phyloP scores from a whole-genome alignment of 2,329 filamentous ascomycete species.

The Neurospora sp. region DNA sequence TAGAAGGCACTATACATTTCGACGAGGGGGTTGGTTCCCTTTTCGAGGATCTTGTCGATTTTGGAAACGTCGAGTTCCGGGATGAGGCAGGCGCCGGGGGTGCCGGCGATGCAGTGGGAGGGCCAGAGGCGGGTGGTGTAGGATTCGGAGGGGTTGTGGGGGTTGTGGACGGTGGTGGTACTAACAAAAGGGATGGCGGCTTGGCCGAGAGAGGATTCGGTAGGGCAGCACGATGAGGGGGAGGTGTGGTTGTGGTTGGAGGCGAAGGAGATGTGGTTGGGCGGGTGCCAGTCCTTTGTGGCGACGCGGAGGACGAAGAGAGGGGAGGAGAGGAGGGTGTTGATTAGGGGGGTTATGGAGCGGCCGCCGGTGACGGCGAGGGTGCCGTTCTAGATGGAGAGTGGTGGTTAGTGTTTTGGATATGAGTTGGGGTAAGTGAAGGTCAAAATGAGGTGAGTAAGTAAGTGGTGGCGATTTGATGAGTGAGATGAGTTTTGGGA shows the following conservation, averaged over 20 bases:
- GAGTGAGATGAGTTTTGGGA: not conserved
- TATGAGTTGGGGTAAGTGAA: not conserved
- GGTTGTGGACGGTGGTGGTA: conserved; percentile 55
- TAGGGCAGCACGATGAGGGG: not conserved
- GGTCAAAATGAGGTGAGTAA: not conserved
- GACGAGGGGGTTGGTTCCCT: conserved; percentile 63
- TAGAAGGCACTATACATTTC: conserved; percentile 96
- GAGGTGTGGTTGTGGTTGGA: conserved; percentile 49
- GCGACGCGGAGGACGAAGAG: conserved; percentile 67
- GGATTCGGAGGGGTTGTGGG: conserved; percentile 49
- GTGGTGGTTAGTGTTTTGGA: not conserved
- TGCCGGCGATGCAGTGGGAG: conserved; percentile 73
- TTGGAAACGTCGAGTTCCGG: conserved; percentile 55
- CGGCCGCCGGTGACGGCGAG: conserved; percentile 72
- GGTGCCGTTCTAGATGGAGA: conserved; percentile 57
- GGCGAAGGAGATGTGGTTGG: conserved; percentile 79
- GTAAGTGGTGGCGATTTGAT: not conserved
- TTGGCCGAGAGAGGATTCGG: conserved; percentile 19
- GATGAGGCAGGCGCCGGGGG: conserved; percentile 62
- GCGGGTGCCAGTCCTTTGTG: conserved; percentile 88
- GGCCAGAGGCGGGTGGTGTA: conserved; percentile 76
- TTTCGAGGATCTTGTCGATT: conserved; percentile 62
- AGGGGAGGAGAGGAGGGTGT: conserved; percentile 60
- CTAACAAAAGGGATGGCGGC: conserved; percentile 51
- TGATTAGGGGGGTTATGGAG: conserved; percentile 60